Base-by-base conservation (phyloP, 2,329 filamentous ascomycete genomes). In the Penicillium fuscoglaucum region DNA sequence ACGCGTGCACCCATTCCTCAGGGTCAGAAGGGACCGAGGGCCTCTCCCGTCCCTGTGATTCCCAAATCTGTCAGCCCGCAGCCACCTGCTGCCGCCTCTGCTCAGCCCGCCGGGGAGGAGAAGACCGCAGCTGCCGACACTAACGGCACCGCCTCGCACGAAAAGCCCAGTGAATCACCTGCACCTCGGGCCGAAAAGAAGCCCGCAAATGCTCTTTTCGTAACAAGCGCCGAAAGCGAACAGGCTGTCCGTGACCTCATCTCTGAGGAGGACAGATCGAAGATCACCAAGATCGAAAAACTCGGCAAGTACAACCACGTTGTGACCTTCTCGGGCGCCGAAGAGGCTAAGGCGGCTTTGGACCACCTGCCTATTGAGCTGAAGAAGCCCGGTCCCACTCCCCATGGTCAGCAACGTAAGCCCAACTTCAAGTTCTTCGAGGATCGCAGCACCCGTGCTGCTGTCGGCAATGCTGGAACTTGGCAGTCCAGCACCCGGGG, bases 221-320 rank as follows among this genome's bases (percentile, higher is more conserved):
- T 99, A 60, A 90, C 90, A 79, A 93, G 93, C 69, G 87, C 93
- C 24, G 90, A 87, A 68, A 89, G 85, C 54, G 90, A 93, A 64
- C 90, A 96, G 33, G 90, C 93, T 60, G 89, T 91, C 39, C 88
- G 89, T 57, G 87, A 90, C 35, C 82, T 96, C 26, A 93, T 99
- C 72, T 82, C 86, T 1, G 87, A 95, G 13, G 90, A 96, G 68
- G 91, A 97, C 71, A 88, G 86, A 71, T 73, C 84, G 33, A 97
- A 96, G 79, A 91, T 97, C 64, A 76, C 85, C 55, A 88, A 87
- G 76, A 82, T 93, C 51, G 88, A 91, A 46, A 78, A 79, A 64
- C 81, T 80, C 69, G 76, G 85, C 56, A 93, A 91, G 77, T 90
- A 87, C 80, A 88, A 88, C 39, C 86, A 86, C 69, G 90, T 96